Conservation (phyloP, 768 basidiomycete species). For the Ephemerocybe angulata region DNA sequence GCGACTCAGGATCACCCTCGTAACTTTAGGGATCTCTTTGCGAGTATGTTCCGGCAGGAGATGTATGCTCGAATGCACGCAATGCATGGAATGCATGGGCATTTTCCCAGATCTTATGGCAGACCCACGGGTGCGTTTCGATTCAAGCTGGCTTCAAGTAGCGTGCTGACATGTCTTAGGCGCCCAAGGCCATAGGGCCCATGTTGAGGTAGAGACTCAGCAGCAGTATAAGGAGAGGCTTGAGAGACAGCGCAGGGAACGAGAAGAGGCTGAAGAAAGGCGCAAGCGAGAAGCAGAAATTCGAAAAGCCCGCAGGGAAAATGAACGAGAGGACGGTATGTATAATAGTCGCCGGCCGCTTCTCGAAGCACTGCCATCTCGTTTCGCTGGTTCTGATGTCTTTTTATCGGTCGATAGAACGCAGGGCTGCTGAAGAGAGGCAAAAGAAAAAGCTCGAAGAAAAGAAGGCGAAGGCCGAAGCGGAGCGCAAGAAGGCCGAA, state of each 20-base stretch:
- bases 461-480: conserved; percentile 55
- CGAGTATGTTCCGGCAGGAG: too few species aligned
- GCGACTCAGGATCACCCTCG: too few species aligned
- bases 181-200: background rate
- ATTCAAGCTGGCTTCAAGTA: too few species aligned
- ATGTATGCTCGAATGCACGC: too few species aligned
- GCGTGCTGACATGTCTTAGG: too few species aligned
- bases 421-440: conserved; percentile 51
- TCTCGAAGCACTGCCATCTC: background rate
- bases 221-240: conserved; percentile 53
- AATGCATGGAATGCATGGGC: too few species aligned
- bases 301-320: conserved; percentile 42
- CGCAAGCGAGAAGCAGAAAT: conserved; percentile 45
- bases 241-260: conserved; percentile 48
- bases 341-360: background rate
- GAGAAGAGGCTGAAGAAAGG: conserved; percentile 50
- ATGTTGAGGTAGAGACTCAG: conserved; percentile 46
- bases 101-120: too few species aligned
- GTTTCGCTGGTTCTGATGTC: background rate
- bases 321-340: conserved; percentile 55
- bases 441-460: conserved; percentile 50
- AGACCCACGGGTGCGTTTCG: too few species aligned
- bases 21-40: too few species aligned
- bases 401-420: conserved; percentile 35
- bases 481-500: conserved; percentile 46